Evolutionary conservation across 495 filamentous ascomycete genomes (phyloP), one percentile per base, ranked within the genome.

Genomic region (Trichoderma gamsii): DNA sequence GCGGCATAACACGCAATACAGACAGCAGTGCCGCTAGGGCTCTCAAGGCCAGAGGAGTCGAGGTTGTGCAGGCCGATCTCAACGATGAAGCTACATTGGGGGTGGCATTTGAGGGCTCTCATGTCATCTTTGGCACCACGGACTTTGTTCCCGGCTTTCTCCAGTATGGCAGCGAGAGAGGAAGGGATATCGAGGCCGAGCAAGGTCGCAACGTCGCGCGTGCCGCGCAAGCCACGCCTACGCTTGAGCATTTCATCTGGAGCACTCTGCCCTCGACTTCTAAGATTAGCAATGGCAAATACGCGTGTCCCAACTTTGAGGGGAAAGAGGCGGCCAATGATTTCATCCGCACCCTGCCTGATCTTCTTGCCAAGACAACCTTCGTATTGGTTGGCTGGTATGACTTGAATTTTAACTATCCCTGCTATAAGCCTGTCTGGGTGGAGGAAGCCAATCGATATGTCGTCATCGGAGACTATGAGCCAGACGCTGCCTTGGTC

Each of bases 131-230:
- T 73, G 80, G 71, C 25, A 78, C 87, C 23, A 88, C 87, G 13
- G 84, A 86, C 73, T 87, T 84, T 75, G 80, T 78, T 74, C 80
- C 80, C 67, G 76, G 73, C 43, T 74, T 79, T 70, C 74, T 74
- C 65, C 71, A 76, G 2, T 67, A 73, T 25, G 71, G 77, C 46
- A 72, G 76, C 69, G 52, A 67, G 27, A 63, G 73, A 25, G 79
- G 81, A 69, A 76, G 77, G 38, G 74, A 83, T 29, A 70, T 80
- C 18, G 88, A 89, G 67, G 66, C 80, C 15, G 66, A 74, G 65
- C 86, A 89, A 68, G 87, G 86, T n/a, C 81, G 80, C 69, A 83
- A 83, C 69, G 81, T 89, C 8, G 83, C 83, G 9, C 79, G 85
- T 41, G 82, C 83, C 4, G 80, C 79, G 38, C 83, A 83, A 70